Base-by-base conservation (phyloP, 805 yeast species). In the Starmerella bacillaris region DNA sequence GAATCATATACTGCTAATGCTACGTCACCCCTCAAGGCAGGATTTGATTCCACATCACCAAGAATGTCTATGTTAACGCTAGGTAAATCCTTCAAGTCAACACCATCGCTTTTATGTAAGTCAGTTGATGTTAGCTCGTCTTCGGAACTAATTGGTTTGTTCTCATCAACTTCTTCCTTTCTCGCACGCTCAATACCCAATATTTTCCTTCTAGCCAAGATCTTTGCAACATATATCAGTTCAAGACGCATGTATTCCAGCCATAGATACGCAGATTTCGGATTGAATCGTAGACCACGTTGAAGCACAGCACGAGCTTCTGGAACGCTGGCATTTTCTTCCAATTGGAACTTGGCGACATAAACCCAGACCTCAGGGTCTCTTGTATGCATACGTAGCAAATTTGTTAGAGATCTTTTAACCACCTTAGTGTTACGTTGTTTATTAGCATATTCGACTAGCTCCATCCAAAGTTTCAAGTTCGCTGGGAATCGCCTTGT, bases 301-400 rank as follows among this genome's bases (percentile, higher is more conserved):
- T 84, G 94, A 55, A 83, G 72, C 18, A 89, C 64, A 7, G 72
- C 70, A 55, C 99, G 68, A 17, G 95, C 84, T 31, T 92, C 84
- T 51, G 76, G 73, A 30, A 92, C 79, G 47, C 83, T 78, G 27
- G 86, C 78, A 55, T 89, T 82, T 20, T 68, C 69, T 47, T 86
- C 94, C 49, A 79, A 75, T 58, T 89, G 96, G 57, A 80, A 82
- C 51, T 79, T 79, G 21, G 95, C 94, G 18, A 94, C 95, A 49
- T 80, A 70, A 29, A 89, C 70, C 98, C 98, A 89, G 14, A 86
- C 78, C 47, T 75, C 78, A 2, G 82, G 69, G 50, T 84, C 78
- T 29, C 78, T 68, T n/a, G 98, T 96, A 53, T 89, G 96, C 43
- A 83, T 59, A 55, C 75, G 80, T 47, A 89, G 63, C 45, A 86